A percentile compares a stretch with the other conserved stretches of the same genome.
phyloP scores from a whole-genome alignment of 2,329 filamentous ascomycete species.

The Fusarium fracticaudum region DNA sequence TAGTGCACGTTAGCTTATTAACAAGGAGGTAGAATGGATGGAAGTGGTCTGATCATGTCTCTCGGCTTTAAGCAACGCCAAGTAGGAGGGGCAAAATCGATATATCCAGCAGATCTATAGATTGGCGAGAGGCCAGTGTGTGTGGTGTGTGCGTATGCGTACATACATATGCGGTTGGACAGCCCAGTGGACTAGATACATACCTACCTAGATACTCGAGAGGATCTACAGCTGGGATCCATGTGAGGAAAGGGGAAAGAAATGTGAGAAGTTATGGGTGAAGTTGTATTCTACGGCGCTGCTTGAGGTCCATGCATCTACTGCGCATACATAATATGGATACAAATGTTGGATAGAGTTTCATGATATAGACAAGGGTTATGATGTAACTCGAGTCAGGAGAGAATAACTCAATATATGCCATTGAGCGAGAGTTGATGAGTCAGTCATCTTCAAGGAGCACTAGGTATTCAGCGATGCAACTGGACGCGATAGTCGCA shows the following conservation, averaged over 20 bases:
- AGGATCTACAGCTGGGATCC: slow-evolving; percentile 26
- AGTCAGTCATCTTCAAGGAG: neutral
- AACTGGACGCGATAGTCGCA: neutral
- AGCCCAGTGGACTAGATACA: neutral
- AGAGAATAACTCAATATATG: neutral
- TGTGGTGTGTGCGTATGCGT: slow-evolving; percentile 19
- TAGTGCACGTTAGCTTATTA: slow-evolving; percentile 25
- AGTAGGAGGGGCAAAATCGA: slow-evolving; percentile 20
- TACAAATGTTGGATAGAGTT: slow-evolving; percentile 9
- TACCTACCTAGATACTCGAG: neutral
- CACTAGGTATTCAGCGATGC: no score
- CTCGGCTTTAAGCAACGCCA: slow-evolving; percentile 19
- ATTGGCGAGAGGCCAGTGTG: slow-evolving; percentile 26
- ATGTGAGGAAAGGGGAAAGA: neutral
- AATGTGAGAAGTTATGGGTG: slow-evolving; percentile 15
- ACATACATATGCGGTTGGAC: slow-evolving; percentile 1
- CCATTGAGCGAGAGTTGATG: no score
- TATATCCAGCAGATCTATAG: slow-evolving; percentile 12
- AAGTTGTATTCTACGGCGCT: slow-evolving; percentile 31
- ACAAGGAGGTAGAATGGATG: neutral
- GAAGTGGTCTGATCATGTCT: slow-evolving; percentile 29
- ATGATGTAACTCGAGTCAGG: neutral
- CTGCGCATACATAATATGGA: slow-evolving; percentile 19
- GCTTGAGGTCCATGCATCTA: slow-evolving; percentile 13
- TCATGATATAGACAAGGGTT: slow-evolving; percentile 22